Evolutionary conservation across 768 basidiomycete genomes (phyloP).

Genomic region (Rhizopogon sp.): DNA sequence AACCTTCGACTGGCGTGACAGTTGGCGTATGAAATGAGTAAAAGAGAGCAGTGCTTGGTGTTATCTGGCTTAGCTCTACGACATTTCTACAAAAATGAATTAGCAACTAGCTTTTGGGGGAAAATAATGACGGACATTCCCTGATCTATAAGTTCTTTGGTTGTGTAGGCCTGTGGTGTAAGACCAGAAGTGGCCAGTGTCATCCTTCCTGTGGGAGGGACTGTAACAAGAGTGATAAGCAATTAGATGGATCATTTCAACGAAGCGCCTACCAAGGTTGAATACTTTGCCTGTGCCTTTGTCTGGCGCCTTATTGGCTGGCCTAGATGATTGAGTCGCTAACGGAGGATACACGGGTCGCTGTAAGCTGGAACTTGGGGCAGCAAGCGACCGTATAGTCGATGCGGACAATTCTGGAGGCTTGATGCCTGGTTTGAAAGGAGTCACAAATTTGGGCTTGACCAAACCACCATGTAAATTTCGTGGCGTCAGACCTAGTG

Average conservation of each 20-base stretch:
- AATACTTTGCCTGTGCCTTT: constrained; percentile 22
- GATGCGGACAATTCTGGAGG: constrained; percentile 28
- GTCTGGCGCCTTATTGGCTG: constrained; percentile 5
- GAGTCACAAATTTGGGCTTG: constrained; percentile 47
- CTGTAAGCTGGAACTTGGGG: background rate
- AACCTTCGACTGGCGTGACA: constrained; percentile 19
- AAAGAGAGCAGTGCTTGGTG: constrained; percentile 48
- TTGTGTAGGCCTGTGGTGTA: constrained; percentile 41
- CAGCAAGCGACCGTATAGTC: background rate
- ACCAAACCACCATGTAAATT: constrained; percentile 25
- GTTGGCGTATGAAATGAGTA: constrained; percentile 51
- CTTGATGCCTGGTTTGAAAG: constrained; percentile 53
- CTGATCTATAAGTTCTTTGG: constrained; percentile 40
- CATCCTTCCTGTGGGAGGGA: constrained; percentile 31
- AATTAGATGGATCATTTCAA: background rate
- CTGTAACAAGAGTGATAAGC: constrained; percentile 16
- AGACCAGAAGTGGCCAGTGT: constrained; percentile 47
- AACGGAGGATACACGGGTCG: constrained; percentile 22
- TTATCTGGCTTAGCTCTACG: constrained; percentile 48
- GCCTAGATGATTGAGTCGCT: constrained; percentile 1
- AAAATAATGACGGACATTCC: constrained; percentile 42
- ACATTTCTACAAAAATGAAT: constrained; percentile 36
- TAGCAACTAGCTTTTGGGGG: background rate
- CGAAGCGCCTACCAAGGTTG: constrained; percentile 36
- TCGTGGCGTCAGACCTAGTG: constrained; percentile 19